These are phyloP conservation scores for Physcia stellaris DNA, from an alignment of 495 filamentous ascomycete species.

Conservation along the genomic window DNA sequence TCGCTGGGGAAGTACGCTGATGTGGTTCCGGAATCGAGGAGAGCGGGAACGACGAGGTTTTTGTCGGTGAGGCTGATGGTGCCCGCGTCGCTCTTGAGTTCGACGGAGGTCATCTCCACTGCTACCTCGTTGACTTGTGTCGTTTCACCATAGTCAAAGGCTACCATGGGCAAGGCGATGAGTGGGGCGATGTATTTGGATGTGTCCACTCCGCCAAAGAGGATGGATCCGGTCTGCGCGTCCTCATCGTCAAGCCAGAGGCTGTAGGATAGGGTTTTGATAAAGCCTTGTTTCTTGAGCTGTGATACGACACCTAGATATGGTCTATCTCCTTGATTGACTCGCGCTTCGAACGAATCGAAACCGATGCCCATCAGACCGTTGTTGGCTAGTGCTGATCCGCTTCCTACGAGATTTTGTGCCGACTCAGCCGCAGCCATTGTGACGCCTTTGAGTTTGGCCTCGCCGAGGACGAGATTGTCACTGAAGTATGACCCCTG, in stretches of 20 bases:
- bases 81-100: constrained; percentile 31
- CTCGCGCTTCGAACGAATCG: constrained; percentile 50
- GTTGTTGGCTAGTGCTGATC: background rate
- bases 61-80: constrained; percentile 26
- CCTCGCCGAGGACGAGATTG: constrained; percentile 47
- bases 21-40: constrained; percentile 69
- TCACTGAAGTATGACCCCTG: constrained; percentile 68
- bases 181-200: constrained; percentile 45
- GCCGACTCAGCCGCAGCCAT: constrained; percentile 15
- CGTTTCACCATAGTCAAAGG: constrained; percentile 32
- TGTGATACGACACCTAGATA: constrained; percentile 58
- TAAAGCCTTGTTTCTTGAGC: constrained; percentile 32
- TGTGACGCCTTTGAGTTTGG: constrained; percentile 35
- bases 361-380: constrained; percentile 80
- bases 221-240: background rate
- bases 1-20: constrained; percentile 60
- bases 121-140: constrained; percentile 43
- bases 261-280: background rate
- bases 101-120: constrained; percentile 58
- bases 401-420: constrained; percentile 27
- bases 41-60: constrained; percentile 47
- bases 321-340: constrained; percentile 34
- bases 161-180: constrained; percentile 51
- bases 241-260: background rate
- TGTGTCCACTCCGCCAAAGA: background rate